Base-by-base conservation (phyloP, 1,139 yeast species). In the Taphrina deformans region DNA sequence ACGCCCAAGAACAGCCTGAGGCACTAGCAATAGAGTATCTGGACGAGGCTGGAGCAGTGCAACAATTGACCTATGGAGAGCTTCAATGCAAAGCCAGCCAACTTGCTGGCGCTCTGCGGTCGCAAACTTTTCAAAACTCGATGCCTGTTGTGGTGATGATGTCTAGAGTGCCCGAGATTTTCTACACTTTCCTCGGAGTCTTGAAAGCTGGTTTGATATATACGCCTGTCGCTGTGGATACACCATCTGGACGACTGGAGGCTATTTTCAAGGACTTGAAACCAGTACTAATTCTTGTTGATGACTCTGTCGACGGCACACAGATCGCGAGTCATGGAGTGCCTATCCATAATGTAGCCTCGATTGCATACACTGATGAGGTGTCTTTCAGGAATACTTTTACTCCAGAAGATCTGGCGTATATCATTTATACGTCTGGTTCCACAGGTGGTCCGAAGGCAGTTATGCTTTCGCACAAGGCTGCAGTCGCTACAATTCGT, bases 371-470 rank as follows among this genome's bases (percentile, higher is more conserved):
- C 46, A 4, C n/a, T 53, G 33, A 12, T 16, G n/a, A n/a, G n/a
- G n/a, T n/a, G n/a, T 35, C 14, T 4, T 26, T 23, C 33, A 44
- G 2, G 14, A 26, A 16, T 2, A 7, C 9, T 12, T 2, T 38
- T 9, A 41, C 16, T 3, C 50, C 67, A 21, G 23, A 12, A 23
- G 60, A 65, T 45, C 24, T 58, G 5, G 71, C 71, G 2, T 69
- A 69, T 56, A 46, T 69, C 45, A 67, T 69, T 29, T 69, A 69
- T 40, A 69, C 71, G 1, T 69, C 71, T 18, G 71, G 70, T 14
- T 65, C 70, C 2, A 69, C 71, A 16, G 71, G 71, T 18, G 55
- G 33, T 33, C 71, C 71, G 6, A 69, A 69, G 53, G 71, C 71
- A 3, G 71, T 69, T 16, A 46, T 58, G n/a, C 67, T 69, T 2